Base-by-base conservation (phyloP, 352 stramenopile species). In the Phytophthora foliorum region DNA sequence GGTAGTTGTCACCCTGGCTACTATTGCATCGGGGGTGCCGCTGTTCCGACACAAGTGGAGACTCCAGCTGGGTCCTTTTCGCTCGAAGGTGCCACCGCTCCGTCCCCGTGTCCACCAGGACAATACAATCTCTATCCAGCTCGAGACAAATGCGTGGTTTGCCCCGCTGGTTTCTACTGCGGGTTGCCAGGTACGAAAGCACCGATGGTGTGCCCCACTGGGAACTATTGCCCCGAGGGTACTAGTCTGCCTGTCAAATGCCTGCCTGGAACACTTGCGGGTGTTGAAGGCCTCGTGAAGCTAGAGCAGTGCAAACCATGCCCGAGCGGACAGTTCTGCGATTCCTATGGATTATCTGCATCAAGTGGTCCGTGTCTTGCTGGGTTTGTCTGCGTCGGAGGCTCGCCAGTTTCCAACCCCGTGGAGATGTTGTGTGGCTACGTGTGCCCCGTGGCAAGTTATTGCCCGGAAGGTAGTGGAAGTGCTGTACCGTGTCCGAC, bases 281-380 rank as follows among this genome's bases (percentile, higher is more conserved):
- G 83, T 10, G 53, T 78, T 1, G 72, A 88, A 22, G 84, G 87
- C n/a, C 75, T 98, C 0, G 69, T 88, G 8, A 77, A 80, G 21
- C 71, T 85, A 21, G 65, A 79, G 0, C 86, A 97, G 59, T 98
- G 95, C 51, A 78, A 84, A 22, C 34, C 73, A 19, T 98, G 95
- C 72, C 77, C 88, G 10, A 71, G 81, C 9, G 94, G 94, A 0
- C 84, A 74, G 24, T 98, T 93, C 46, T 98, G 95, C 65, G 93
- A 98, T 50, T 89, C 91, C 16, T 94, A 91, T 50, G 89, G 86
- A 1, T 59, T 90, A 1, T 80, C 64, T 0, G 36, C 48, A 3
- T 81, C 78, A 16, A 92, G 83, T 64, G 84, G 80, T 0, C 69
- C 65, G 4, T 94, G 86, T 54, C 76, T 91, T 9, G 82, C 81